phyloP scores from a whole-genome alignment of 2,329 filamentous ascomycete genomes.

The Tolypocladium ovalisporum region DNA sequence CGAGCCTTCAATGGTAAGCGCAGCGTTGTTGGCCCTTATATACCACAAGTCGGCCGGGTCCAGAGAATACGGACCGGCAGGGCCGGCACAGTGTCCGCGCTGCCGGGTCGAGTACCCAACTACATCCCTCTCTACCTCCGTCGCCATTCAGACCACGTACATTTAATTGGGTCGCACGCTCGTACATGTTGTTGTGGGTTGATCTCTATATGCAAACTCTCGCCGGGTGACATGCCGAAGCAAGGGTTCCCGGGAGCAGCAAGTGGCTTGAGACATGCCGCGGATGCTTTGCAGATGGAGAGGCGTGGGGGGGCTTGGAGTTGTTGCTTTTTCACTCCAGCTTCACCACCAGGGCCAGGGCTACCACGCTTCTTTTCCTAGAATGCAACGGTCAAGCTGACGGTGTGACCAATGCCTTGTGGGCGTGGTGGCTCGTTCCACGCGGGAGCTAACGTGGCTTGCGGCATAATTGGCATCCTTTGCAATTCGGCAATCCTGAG shows the following conservation, averaged over 20 bases:
- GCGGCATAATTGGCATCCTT: not conserved
- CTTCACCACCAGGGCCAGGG: not conserved
- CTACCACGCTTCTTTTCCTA: not conserved
- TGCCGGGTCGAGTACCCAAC: not conserved
- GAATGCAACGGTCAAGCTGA: not conserved
- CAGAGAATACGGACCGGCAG: too few species aligned
- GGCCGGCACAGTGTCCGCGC: not conserved
- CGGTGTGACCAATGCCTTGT: too few species aligned
- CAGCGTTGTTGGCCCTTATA: not conserved
- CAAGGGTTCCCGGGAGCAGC: not conserved
- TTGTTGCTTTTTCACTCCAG: not conserved
- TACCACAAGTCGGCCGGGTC: not conserved
- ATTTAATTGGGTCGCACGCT: not conserved
- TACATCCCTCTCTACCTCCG: not conserved
- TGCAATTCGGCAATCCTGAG: not conserved
- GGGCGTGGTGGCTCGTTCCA: not conserved
- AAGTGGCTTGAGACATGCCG: not conserved
- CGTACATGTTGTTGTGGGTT: too few species aligned
- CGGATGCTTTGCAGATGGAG: not conserved
- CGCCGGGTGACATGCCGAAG: not conserved
- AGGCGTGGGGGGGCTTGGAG: too few species aligned
- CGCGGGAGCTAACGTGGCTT: not conserved
- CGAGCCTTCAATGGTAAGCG: not conserved
- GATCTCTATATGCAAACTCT: not conserved
- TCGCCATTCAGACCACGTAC: too few species aligned